Evolutionary conservation across 208 protist species (phyloP).

Genomic region (Tritrichomonas foetus): DNA sequence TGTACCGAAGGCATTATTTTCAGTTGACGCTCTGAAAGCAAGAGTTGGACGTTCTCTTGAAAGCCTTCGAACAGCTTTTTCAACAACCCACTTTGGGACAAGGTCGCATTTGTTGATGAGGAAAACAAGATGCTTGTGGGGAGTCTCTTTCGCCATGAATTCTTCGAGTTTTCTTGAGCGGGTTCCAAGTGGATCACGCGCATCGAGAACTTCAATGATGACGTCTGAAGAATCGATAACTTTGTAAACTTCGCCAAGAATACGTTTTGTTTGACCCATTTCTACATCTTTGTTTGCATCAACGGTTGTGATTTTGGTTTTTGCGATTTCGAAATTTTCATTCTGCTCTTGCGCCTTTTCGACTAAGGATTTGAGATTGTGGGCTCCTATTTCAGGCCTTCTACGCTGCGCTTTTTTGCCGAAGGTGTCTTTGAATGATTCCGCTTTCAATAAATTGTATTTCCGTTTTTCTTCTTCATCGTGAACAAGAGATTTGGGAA

Average conservation of each 20-base stretch:
- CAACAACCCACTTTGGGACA: slow-evolving; percentile 94
- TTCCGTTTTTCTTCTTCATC: slow-evolving; percentile 27
- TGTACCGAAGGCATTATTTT: slow-evolving; percentile 81
- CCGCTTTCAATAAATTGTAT: slow-evolving; percentile 77
- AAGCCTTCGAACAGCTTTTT: slow-evolving; percentile 57
- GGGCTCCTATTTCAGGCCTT: slow-evolving; percentile 61
- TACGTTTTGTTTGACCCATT: slow-evolving; percentile 94
- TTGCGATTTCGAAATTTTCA: slow-evolving; percentile 12
- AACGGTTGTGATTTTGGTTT: background rate
- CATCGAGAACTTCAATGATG: slow-evolving; percentile 92
- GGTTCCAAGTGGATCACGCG: slow-evolving; percentile 96
- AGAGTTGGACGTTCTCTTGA: slow-evolving; percentile 96
- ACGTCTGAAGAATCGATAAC: slow-evolving; percentile 99
- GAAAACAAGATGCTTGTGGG: slow-evolving; percentile 97
- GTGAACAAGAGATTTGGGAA: slow-evolving; percentile 67
- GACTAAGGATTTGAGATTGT: slow-evolving; percentile 37
- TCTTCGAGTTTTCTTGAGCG: slow-evolving; percentile 68
- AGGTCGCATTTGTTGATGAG: slow-evolving; percentile 99
- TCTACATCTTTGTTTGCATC: slow-evolving; percentile 73
- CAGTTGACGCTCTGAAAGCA: slow-evolving; percentile 86
- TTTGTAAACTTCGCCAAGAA: slow-evolving; percentile 99
- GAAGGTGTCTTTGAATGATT: slow-evolving; percentile 87
- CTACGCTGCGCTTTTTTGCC: slow-evolving; percentile 83
- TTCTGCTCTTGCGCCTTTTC: slow-evolving; percentile 29
- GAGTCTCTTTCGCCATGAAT: slow-evolving; percentile 54